Evolutionary conservation across 768 basidiomycete genomes (phyloP), one percentile per base, ranked within the genome.

Genomic region (Boletus coccyginus): DNA sequence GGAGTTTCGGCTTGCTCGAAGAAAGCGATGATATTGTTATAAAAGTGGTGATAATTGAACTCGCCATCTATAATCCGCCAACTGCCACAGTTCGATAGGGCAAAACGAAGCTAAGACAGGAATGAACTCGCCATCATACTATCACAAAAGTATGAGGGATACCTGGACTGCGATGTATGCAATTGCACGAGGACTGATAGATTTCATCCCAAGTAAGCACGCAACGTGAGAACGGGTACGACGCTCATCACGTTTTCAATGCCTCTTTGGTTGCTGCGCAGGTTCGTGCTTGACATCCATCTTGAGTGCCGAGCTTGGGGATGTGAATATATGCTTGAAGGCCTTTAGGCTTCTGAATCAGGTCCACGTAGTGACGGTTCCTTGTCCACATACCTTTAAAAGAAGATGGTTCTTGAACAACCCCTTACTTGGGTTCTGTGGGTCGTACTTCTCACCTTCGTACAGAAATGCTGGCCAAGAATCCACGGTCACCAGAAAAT

Each of bases 391-490:
- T 7, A 54, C 53, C 53, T 54, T 47, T 5, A 54, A 3, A 2
- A 54, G 38, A 11, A 54, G 46, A 2, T 0, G 8, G 31, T 48
- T 41, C 19, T 48, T 24, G 32, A 54, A n/a, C 5, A 54, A 13
- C 3, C 53, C 53, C 14, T 48, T 47, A 1, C 4, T 40, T 2
- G 46, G 46, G 9, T 54, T 27, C 0, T 27, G 3, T 0, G 39
- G 32, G 14, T 54, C 16, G 17, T 54, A 54, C 7, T 3, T 31
- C 13, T 27, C 32, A 16, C 16, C 21, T 11, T 54, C 31, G 16
- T 54, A 54, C 7, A 54, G 10, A 5, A 47, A 54, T 5, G 29
- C 7, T 11, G 53, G 53, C 53, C 53, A 54, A n/a, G 45, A 40
- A 14, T 47, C 29, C 1, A 31, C 29, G 7, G 46, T 42, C 2